These are phyloP conservation scores for Vaccinium macrocarpon DNA, from an alignment of 148 eudicot genomes.

Conservation along the genomic window DNA sequence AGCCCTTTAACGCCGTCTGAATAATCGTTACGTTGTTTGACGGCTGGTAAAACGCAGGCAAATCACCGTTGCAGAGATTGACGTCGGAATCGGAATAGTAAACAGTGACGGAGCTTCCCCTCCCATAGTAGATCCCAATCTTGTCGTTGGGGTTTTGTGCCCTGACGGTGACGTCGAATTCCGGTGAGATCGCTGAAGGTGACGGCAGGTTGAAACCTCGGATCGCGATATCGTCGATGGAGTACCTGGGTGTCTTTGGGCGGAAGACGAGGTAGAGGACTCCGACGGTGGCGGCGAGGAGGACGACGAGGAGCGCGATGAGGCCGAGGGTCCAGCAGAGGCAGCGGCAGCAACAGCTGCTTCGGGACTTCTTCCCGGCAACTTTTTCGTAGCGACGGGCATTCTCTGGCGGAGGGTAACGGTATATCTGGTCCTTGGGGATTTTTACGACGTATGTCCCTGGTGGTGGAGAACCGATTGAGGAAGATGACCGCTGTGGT, in stretches of 20 bases:
- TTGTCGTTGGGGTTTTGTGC: conserved; percentile 56
- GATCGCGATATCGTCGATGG: conserved; percentile 42
- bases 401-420: conserved; percentile 78
- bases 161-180: conserved; percentile 53
- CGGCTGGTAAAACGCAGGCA: conserved; percentile 69
- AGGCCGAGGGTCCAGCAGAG: conserved; percentile 34
- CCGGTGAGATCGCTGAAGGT: conserved; percentile 43
- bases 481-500: not conserved
- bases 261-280: conserved; percentile 65
- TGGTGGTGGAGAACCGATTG: conserved; percentile 36
- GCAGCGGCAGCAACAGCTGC: conserved; percentile 43
- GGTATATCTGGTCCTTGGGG: conserved; percentile 77
- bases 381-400: conserved; percentile 44
- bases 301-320: conserved; percentile 33
- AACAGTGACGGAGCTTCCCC: conserved; percentile 45
- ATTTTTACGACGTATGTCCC: conserved; percentile 72
- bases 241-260: conserved; percentile 59
- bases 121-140: conserved; percentile 57
- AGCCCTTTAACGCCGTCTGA: conserved; percentile 47
- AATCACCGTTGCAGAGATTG: conserved; percentile 41
- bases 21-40: conserved; percentile 49
- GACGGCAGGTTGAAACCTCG: conserved; percentile 54
- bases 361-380: conserved; percentile 24
- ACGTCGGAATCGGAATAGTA: conserved; percentile 42
- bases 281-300: conserved; percentile 46